These are phyloP conservation scores for Ustanciosporium gigantosporum DNA, from an alignment of 1,284 basidiomycete genomes.

Conservation along the genomic window DNA sequence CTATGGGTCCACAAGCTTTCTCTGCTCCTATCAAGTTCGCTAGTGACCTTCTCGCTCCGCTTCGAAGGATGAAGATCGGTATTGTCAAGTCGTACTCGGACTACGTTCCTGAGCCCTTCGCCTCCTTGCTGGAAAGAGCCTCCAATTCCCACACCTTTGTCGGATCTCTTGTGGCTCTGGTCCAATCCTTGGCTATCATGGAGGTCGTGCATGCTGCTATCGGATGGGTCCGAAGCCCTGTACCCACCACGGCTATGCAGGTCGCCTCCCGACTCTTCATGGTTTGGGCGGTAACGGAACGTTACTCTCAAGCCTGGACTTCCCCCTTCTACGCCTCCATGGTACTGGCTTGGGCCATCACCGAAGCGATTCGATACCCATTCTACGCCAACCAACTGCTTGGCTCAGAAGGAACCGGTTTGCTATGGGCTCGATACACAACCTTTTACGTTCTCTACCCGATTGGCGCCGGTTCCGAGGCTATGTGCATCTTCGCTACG, in stretches of 20 bases:
- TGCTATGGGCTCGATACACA: constrained; percentile 71
- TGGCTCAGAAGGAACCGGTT: constrained; percentile 29
- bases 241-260: constrained; percentile 82
- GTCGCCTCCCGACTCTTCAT: constrained; percentile 83
- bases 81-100: constrained; percentile 31
- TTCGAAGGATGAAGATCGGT: constrained; percentile 43
- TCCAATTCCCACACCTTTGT: constrained; percentile 40
- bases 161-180: constrained; percentile 44
- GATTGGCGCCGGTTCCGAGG: constrained; percentile 86
- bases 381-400: constrained; percentile 79
- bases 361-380: constrained; percentile 88
- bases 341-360: constrained; percentile 89
- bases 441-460: constrained; percentile 92
- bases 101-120: constrained; percentile 31
- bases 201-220: constrained; percentile 72
- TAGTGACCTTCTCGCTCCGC: constrained; percentile 21
- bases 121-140: constrained; percentile 36
- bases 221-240: constrained; percentile 80
- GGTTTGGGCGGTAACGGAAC: constrained; percentile 71
- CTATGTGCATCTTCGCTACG: constrained; percentile 78
- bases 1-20: constrained; percentile 30
- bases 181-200: constrained; percentile 52
- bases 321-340: constrained; percentile 86
- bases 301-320: constrained; percentile 54
- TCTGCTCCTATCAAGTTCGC: constrained; percentile 28